Conservation (phyloP, 352 stramenopile genomes). For the Globisporangium acanthophoron region DNA sequence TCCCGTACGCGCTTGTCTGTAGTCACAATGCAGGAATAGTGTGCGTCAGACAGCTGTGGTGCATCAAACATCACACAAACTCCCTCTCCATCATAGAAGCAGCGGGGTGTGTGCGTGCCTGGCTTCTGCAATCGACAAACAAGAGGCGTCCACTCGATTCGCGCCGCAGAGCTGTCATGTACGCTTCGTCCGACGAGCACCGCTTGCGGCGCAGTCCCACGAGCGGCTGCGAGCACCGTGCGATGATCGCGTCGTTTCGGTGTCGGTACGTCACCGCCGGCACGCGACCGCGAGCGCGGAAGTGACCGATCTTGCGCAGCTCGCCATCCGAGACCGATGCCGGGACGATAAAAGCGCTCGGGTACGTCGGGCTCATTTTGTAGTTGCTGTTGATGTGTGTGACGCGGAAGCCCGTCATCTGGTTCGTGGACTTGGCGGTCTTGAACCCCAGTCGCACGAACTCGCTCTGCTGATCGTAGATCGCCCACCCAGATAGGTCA, state of each 20-base stretch:
- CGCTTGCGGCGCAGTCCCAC: slow-evolving; percentile 92
- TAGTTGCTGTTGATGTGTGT: slow-evolving; percentile 71
- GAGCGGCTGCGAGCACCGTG: slow-evolving; percentile 91
- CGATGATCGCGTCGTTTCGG: slow-evolving; percentile 90
- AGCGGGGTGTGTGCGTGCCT: slow-evolving; percentile 21
- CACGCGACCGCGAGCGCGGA: slow-evolving; percentile 90
- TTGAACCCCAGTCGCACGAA: slow-evolving; percentile 59
- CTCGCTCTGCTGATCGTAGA: slow-evolving; percentile 52
- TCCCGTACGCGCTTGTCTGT: slow-evolving; percentile 81
- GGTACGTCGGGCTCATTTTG: slow-evolving; percentile 82
- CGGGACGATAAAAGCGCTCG: slow-evolving; percentile 86
- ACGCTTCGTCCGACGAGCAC: slow-evolving; percentile 88
- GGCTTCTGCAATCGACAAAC: slow-evolving; percentile 80
- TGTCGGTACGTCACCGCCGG: slow-evolving; percentile 90
- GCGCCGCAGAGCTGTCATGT: slow-evolving; percentile 45
- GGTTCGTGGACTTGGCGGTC: slow-evolving; percentile 23
- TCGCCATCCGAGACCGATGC: slow-evolving; percentile 89
- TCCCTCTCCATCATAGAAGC: not conserved
- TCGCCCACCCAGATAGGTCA: slow-evolving; percentile 44
- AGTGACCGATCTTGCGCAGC: slow-evolving; percentile 82
- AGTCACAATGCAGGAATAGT: not conserved
- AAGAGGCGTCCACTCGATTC: slow-evolving; percentile 59
- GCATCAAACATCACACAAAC: not conserved
- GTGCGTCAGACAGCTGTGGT: not conserved
- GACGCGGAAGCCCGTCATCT: slow-evolving; percentile 55